Evolutionary conservation across 2,329 filamentous ascomycete species (phyloP).

Genomic region (Penicillium sp.): DNA sequence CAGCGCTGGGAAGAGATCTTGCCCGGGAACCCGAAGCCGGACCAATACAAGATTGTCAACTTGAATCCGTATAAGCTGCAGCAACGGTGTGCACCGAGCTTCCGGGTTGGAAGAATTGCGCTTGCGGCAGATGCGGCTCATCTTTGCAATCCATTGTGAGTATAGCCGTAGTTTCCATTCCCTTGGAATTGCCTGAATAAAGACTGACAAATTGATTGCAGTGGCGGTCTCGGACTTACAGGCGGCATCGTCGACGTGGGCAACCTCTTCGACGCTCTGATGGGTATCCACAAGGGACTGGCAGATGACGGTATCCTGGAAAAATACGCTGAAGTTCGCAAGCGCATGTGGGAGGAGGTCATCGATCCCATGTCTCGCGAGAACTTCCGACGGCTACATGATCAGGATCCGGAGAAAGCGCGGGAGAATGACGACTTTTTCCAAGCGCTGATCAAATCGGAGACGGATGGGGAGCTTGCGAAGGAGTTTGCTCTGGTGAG

Average conservation of each 20-base stretch:
- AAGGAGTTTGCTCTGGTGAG: slow-evolving; percentile 29
- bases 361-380: slow-evolving; percentile 43
- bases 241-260: slow-evolving; percentile 65
- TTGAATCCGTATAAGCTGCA: slow-evolving; percentile 62
- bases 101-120: slow-evolving; percentile 58
- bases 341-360: slow-evolving; percentile 39
- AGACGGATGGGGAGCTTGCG: slow-evolving; percentile 28
- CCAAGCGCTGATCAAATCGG: slow-evolving; percentile 31
- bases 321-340: slow-evolving; percentile 42
- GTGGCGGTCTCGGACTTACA: slow-evolving; percentile 62
- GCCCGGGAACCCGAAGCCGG: slow-evolving; percentile 58
- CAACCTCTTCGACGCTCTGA: slow-evolving; percentile 60
- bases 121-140: slow-evolving; percentile 63
- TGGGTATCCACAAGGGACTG: slow-evolving; percentile 40
- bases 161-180: neutral
- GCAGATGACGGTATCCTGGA: slow-evolving; percentile 45
- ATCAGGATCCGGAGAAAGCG: slow-evolving; percentile 36
- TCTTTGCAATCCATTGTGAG: slow-evolving; percentile 53
- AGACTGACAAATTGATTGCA: neutral
- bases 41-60: slow-evolving; percentile 56
- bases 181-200: neutral
- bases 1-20: slow-evolving; percentile 58
- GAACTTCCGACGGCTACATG: slow-evolving; percentile 40
- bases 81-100: slow-evolving; percentile 57
- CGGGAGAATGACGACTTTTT: slow-evolving; percentile 40